Evolutionary conservation across 148 eudicot species (phyloP), one percentile per base, ranked within the genome.

Genomic region (Silene uniflora): DNA sequence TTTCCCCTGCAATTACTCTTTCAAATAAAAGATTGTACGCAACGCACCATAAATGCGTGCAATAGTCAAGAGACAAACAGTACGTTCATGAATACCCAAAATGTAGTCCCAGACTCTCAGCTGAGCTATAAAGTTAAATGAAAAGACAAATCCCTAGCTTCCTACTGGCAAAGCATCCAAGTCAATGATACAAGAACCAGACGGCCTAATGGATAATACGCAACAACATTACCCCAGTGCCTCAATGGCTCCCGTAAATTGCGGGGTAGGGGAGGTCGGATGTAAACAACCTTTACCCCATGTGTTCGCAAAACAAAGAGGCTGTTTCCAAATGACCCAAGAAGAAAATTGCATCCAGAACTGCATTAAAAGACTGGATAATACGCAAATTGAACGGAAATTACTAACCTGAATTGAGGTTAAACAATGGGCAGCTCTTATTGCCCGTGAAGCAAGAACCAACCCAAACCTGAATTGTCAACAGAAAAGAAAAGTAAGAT

Each of bases 401-500:
- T 18, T 70, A 79, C 88, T 78, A 71, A 92, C 99, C 99, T 96
- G 99, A 62, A 96, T 92, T 75, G 99, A 96, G 55, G 99, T 96
- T 81, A 96, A 85, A 86, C 99, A 96, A 80, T 96, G 99, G 76
- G 99, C 99, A 72, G 99, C 99, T 81, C 99, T 96, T 77, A 96
- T 85, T 23, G 98, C 92, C 66, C 99, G 91, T 72, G 99, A 96
- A 32, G 93, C 87, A 86, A 96, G 94, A 75, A 96, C 95, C 69
- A 66, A 70, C 27, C 99, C 99, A 78, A 96, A 96, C 81, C 99
- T 92, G 78, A 60, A 85, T 32, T 13, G 22, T 44, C 62, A 67
- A 3, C 62, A 72, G 67, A 19, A 67, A 2, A 65, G 44, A 49
- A 56, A 14, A 52, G 39, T 16, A 32, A 78, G 29, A 0, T 21